Conservation (phyloP, 108 stramenopile species). For the Cylindrotheca fusiformis region DNA sequence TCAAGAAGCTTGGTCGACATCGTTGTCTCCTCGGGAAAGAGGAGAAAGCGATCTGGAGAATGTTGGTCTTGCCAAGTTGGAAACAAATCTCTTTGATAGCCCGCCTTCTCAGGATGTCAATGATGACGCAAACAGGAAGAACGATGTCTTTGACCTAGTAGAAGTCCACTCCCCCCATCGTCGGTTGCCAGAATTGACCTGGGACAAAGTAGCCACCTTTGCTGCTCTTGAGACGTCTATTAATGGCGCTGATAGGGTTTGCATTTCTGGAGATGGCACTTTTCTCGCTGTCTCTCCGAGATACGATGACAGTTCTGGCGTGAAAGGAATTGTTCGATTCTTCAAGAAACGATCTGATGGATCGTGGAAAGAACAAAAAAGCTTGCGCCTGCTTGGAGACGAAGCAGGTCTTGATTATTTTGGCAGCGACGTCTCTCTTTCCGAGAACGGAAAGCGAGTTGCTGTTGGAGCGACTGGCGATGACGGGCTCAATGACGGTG, state of each 20-base stretch:
- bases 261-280: neutral
- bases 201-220: neutral
- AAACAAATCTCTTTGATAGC: neutral
- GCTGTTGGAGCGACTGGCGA: slow-evolving; percentile 23
- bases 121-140: neutral
- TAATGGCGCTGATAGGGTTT: no score
- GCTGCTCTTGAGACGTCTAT: neutral
- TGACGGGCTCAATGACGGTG: neutral
- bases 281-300: neutral
- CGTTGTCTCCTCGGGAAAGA: neutral
- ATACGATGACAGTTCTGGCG: neutral
- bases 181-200: neutral
- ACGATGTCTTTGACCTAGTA: neutral
- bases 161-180: neutral
- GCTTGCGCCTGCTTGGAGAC: neutral
- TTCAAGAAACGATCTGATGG: neutral
- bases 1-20: neutral
- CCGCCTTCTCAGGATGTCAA: neutral
- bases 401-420: neutral
- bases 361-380: neutral
- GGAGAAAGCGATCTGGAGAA: neutral
- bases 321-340: neutral
- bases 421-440: slow-evolving; percentile 4
- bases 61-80: neutral
- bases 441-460: slow-evolving; percentile 25